Conservation (phyloP, 768 basidiomycete genomes). For the Lactarius tabidus region DNA sequence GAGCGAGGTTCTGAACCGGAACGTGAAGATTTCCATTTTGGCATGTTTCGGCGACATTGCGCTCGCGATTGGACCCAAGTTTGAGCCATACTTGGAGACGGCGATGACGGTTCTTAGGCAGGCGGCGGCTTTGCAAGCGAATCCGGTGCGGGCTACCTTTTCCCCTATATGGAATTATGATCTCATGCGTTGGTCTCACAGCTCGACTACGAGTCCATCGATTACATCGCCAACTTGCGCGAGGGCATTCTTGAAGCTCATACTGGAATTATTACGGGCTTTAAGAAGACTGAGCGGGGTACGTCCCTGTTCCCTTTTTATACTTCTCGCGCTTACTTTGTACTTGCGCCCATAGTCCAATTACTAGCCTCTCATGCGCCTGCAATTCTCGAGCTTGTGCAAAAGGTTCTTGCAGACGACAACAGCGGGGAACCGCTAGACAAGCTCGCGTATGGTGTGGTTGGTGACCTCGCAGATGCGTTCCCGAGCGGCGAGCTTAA, state of each 20-base stretch:
- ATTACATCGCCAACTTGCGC: conserved; percentile 85
- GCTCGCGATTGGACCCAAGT: conserved; percentile 79
- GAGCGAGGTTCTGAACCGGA: conserved; percentile 84
- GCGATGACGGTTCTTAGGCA: conserved; percentile 90
- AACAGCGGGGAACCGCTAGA: conserved; percentile 77
- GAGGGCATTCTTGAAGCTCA: conserved; percentile 98
- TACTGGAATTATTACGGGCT: conserved; percentile 86
- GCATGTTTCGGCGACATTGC: conserved; percentile 97
- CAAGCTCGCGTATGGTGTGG: conserved; percentile 73
- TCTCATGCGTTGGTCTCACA: conserved; percentile 28
- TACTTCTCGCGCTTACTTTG: neutral
- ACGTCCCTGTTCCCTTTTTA: neutral
- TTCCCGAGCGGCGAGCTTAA: conserved; percentile 82
- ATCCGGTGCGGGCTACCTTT: conserved; percentile 61
- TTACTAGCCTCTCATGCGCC: conserved; percentile 67
- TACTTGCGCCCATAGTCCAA: conserved; percentile 34
- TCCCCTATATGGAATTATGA: neutral
- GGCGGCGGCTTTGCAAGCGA: conserved; percentile 83
- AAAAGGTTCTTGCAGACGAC: conserved; percentile 72
- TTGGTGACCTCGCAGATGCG: conserved; percentile 90
- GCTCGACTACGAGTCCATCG: conserved; percentile 87
- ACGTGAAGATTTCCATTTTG: conserved; percentile 95
- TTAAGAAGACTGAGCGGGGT: conserved; percentile 85
- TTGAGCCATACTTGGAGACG: conserved; percentile 85
- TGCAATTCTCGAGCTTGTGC: conserved; percentile 75